Percentiles rank a stretch among this genome's conserved stretches.
Evolutionary conservation across 768 basidiomycete genomes (phyloP).

Genomic region (Holtermanniella nyarrowii): DNA sequence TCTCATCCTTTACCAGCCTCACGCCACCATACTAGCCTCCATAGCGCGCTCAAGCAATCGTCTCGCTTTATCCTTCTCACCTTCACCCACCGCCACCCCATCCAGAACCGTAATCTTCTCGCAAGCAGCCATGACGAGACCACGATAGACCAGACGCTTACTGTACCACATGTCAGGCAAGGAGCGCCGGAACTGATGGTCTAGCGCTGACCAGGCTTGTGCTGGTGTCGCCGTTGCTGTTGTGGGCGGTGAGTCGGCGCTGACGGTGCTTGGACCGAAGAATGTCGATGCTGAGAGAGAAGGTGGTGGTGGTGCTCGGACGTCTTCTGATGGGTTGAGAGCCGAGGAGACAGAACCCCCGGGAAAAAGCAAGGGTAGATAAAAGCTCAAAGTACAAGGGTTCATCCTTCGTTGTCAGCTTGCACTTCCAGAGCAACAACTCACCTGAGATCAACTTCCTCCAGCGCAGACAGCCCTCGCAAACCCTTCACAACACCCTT

Average conservation of each 20-base stretch:
- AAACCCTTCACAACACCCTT: slow-evolving; percentile 63
- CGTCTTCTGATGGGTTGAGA: slow-evolving; percentile 52
- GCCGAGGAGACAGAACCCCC: slow-evolving; percentile 52
- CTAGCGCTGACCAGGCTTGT: slow-evolving; percentile 60
- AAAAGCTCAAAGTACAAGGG: slow-evolving; percentile 91
- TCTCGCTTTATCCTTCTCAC: slow-evolving; percentile 75
- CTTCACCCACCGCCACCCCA: slow-evolving; percentile 69
- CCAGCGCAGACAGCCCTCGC: slow-evolving; percentile 62
- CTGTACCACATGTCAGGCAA: slow-evolving; percentile 82
- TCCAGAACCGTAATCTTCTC: slow-evolving; percentile 61
- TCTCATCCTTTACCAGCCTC: slow-evolving; percentile 2
- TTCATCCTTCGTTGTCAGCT: slow-evolving; percentile 58
- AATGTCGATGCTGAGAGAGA: slow-evolving; percentile 2
- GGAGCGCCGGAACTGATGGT: slow-evolving; percentile 74
- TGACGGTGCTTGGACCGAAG: background rate
- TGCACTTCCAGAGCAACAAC: slow-evolving; percentile 19
- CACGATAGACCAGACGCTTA: slow-evolving; percentile 78
- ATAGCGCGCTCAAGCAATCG: slow-evolving; percentile 43
- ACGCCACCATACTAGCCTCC: background rate
- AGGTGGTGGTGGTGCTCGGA: slow-evolving; percentile 1
- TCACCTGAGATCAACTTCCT: slow-evolving; percentile 85
- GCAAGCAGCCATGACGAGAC: slow-evolving; percentile 71
- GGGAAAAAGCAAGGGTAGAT: slow-evolving; percentile 71
- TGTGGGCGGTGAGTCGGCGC: background rate
- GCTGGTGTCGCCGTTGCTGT: slow-evolving; percentile 1